Percentiles rank a stretch among this genome's conserved stretches.
These are phyloP conservation scores for Beauveria bassiana DNA, from an alignment of 2,329 filamentous ascomycete species.

Conservation along the genomic window DNA sequence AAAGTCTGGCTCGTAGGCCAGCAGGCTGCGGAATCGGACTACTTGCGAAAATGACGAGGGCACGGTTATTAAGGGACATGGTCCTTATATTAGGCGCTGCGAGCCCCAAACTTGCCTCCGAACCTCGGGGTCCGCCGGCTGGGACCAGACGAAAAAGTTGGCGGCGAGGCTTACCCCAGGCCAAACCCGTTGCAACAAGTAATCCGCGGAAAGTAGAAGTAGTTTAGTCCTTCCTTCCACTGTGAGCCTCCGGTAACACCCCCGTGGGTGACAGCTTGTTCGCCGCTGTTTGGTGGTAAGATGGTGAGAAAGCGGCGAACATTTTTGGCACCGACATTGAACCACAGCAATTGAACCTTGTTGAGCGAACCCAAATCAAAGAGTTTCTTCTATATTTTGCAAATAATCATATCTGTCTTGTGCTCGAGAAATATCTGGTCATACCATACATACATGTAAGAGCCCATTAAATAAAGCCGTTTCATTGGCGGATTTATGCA, in stretches of 20 bases:
- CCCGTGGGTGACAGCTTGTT: no score
- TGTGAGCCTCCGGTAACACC: no score
- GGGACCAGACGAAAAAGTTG: background rate
- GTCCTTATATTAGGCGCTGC: background rate
- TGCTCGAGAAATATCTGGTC: no score
- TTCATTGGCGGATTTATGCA: slow-evolving; percentile 8
- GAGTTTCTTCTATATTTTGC: no score
- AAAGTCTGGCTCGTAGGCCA: background rate
- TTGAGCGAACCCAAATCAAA: no score
- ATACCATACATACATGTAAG: no score
- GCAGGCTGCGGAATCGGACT: background rate
- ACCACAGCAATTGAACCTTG: no score
- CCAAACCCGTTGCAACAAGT: background rate
- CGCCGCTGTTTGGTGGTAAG: no score
- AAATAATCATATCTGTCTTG: no score
- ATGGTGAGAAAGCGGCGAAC: no score
- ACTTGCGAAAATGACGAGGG: background rate
- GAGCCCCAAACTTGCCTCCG: background rate
- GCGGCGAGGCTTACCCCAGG: background rate
- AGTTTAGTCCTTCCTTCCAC: no score
- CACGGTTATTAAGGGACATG: background rate
- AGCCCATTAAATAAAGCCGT: background rate
- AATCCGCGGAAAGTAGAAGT: background rate
- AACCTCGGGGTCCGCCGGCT: background rate
- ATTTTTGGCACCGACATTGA: no score